These are phyloP conservation scores for Aspergillus neoniger DNA, from an alignment of 2,329 filamentous ascomycete species.

Conservation along the genomic window DNA sequence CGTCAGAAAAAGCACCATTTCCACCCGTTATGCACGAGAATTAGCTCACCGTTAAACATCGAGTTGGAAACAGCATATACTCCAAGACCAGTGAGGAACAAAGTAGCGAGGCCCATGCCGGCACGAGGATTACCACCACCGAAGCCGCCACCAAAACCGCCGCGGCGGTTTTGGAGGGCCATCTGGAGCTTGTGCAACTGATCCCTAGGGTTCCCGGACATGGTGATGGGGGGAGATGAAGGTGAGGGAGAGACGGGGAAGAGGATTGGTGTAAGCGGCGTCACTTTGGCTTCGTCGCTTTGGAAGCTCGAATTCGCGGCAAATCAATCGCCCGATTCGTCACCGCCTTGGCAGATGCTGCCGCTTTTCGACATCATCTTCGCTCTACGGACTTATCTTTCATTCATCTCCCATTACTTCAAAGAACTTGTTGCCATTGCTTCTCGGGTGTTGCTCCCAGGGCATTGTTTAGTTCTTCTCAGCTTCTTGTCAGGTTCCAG, in stretches of 20 bases:
- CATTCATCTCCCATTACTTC: background rate
- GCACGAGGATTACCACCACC: conserved; percentile 57
- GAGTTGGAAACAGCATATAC: conserved; percentile 54
- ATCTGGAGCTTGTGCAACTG: conserved; percentile 67
- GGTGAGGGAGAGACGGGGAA: background rate
- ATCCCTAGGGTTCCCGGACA: conserved; percentile 62
- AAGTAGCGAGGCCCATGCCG: conserved; percentile 49
- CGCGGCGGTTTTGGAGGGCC: conserved; percentile 57
- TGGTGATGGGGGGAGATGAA: conserved; percentile 32
- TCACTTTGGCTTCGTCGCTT: conserved; percentile 24
- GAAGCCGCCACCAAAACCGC: conserved; percentile 48
- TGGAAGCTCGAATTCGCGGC: conserved; percentile 19
- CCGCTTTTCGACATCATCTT: background rate
- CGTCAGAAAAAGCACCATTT: conserved; percentile 12
- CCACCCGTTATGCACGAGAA: background rate
- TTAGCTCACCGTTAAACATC: conserved; percentile 64
- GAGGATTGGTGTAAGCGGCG: conserved; percentile 1
- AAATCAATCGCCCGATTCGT: conserved; percentile 26
- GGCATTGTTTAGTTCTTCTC: too few species aligned
- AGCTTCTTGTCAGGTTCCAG: too few species aligned
- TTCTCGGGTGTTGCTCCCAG: too few species aligned
- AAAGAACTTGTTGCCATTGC: too few species aligned
- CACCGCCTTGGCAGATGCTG: conserved; percentile 23
- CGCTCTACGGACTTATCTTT: background rate
- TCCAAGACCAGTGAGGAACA: conserved; percentile 54